Evolutionary conservation across 352 stramenopile species (phyloP).

Genomic region (Aphanomyces invadans): DNA sequence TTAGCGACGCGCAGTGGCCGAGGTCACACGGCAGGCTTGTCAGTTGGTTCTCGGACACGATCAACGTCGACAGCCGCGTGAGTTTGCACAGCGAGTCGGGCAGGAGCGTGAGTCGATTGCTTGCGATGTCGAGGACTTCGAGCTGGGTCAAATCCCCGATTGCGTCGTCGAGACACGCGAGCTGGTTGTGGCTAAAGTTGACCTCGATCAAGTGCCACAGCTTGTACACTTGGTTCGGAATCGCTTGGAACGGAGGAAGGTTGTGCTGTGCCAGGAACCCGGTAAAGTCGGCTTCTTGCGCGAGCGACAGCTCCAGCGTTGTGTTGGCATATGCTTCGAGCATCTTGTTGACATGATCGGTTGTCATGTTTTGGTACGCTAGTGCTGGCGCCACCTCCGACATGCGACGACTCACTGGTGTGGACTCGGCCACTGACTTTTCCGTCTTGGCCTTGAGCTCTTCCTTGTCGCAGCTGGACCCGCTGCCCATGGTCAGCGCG

Average conservation of each 20-base stretch:
- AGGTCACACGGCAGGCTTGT: slow-evolving; percentile 43
- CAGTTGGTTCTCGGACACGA: slow-evolving; percentile 62
- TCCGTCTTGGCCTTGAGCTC: background rate
- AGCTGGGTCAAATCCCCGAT: slow-evolving; percentile 26
- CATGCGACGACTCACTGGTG: background rate
- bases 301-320: slow-evolving; percentile 10
- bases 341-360: background rate
- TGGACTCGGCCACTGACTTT: background rate
- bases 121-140: slow-evolving; percentile 22
- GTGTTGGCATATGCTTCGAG: background rate
- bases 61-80: slow-evolving; percentile 45
- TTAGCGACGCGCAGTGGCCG: slow-evolving; percentile 12
- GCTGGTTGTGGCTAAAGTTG: slow-evolving; percentile 58
- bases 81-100: slow-evolving; percentile 54
- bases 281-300: slow-evolving; percentile 11
- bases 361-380: background rate
- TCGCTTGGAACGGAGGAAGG: slow-evolving; percentile 38
- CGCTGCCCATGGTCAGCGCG: background rate
- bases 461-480: background rate
- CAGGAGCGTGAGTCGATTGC: slow-evolving; percentile 37
- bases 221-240: slow-evolving; percentile 50
- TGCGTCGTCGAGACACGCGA: slow-evolving; percentile 44
- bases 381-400: background rate
- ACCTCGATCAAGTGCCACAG: slow-evolving; percentile 55
- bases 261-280: slow-evolving; percentile 48